Evolutionary conservation across 2,329 filamentous ascomycete genomes (phyloP).

Genomic region (Penicillium glabrum): DNA sequence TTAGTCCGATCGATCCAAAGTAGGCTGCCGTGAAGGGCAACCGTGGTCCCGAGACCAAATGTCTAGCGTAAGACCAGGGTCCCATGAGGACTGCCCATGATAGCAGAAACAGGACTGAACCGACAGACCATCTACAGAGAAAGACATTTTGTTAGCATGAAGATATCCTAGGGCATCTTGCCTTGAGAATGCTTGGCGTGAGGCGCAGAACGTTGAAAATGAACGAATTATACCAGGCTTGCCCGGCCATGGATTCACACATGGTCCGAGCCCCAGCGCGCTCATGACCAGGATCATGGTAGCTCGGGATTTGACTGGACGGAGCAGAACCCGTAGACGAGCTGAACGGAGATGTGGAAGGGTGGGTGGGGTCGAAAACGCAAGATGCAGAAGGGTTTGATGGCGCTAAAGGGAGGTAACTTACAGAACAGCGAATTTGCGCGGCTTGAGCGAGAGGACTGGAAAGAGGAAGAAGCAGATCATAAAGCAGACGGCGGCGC

Average conservation of each 20-base stretch:
- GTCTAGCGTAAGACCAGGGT: slow-evolving; percentile 75
- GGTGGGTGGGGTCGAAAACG: slow-evolving; percentile 10
- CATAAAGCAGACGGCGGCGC: slow-evolving; percentile 86
- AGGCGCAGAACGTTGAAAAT: slow-evolving; percentile 18
- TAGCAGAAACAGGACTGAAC: slow-evolving; percentile 82
- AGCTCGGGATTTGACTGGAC: slow-evolving; percentile 15
- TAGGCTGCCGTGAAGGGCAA: slow-evolving; percentile 92
- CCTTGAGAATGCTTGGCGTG: slow-evolving; percentile 17
- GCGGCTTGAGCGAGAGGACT: slow-evolving; percentile 73
- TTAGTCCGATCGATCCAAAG: slow-evolving; percentile 88
- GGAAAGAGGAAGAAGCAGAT: slow-evolving; percentile 87
- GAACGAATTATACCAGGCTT: slow-evolving; percentile 16
- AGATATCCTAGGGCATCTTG: slow-evolving; percentile 7
- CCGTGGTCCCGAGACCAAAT: slow-evolving; percentile 79
- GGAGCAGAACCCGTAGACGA: background rate
- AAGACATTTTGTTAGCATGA: slow-evolving; percentile 25
- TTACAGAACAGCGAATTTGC: slow-evolving; percentile 97
- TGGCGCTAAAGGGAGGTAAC: slow-evolving; percentile 47
- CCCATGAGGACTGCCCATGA: slow-evolving; percentile 97
- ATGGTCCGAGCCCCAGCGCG: slow-evolving; percentile 20
- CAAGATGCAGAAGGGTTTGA: background rate
- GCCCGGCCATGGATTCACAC: slow-evolving; percentile 11
- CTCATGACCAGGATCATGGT: slow-evolving; percentile 25
- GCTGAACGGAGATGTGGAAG: slow-evolving; percentile 18
- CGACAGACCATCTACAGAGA: slow-evolving; percentile 80